These are phyloP conservation scores for Coniferiporia sulphurascens DNA, from an alignment of 1,284 basidiomycete genomes.

Conservation along the genomic window DNA sequence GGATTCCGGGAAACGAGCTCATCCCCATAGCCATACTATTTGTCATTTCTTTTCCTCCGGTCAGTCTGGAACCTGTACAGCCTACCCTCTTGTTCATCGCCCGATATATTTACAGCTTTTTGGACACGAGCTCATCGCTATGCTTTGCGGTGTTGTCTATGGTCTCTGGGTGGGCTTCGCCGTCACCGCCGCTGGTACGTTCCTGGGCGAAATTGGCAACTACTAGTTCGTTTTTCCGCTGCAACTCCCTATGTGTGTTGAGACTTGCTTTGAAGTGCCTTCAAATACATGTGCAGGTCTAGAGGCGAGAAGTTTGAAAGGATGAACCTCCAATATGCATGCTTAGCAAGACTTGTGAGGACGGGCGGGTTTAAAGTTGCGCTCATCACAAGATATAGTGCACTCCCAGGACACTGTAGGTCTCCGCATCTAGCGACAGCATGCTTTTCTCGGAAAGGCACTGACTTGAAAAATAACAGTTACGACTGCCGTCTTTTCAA, in stretches of 20 bases:
- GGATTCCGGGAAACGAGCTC: conserved; percentile 40
- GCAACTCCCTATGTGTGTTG: not conserved
- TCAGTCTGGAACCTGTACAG: conserved; percentile 12
- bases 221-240: conserved; percentile 48
- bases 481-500: conserved; percentile 74
- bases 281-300: conserved; percentile 57
- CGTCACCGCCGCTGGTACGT: conserved; percentile 63
- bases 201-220: conserved; percentile 65
- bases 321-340: conserved; percentile 69
- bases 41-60: conserved; percentile 28
- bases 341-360: conserved; percentile 70
- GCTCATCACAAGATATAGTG: conserved; percentile 67
- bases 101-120: conserved; percentile 32
- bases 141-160: conserved; percentile 51
- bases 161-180: conserved; percentile 47
- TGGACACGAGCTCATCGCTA: conserved; percentile 51
- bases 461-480: conserved; percentile 33
- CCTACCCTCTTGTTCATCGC: conserved; percentile 15
- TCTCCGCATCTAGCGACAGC: not conserved
- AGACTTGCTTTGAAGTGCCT: conserved; percentile 38
- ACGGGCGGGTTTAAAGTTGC: conserved; percentile 79
- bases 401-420: conserved; percentile 74
- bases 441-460: no score
- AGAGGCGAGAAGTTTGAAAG: conserved; percentile 70
- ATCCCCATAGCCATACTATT: conserved; percentile 42